Percentiles rank a stretch among this genome's conserved stretches.
Evolutionary conservation across 345 rosid genomes (phyloP).

Genomic region (Pistacia vera): DNA sequence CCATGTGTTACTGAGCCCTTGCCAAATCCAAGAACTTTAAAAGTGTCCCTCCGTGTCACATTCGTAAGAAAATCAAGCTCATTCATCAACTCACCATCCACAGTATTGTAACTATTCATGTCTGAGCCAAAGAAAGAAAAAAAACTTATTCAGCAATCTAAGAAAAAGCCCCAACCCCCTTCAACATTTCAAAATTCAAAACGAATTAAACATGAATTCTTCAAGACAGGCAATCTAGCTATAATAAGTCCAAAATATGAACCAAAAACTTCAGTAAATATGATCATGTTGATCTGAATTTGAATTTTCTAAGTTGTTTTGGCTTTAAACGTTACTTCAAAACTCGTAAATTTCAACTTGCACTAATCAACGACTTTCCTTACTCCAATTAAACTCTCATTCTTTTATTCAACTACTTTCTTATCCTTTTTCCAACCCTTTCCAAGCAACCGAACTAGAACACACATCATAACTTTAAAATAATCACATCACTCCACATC

Average conservation of each 20-base stretch:
- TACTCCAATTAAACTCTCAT: conserved; percentile 1
- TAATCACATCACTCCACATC: neutral
- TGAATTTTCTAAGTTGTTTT: neutral
- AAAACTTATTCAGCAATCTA: neutral
- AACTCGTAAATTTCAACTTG: neutral
- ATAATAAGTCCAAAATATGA: neutral
- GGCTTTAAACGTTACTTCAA: neutral
- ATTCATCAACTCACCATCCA: conserved; percentile 42
- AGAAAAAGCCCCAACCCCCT: neutral
- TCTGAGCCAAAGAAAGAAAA: conserved; percentile 37
- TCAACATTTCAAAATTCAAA: neutral
- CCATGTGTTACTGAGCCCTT: conserved; percentile 66
- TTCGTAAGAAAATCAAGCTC: conserved; percentile 78
- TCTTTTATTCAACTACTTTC: neutral
- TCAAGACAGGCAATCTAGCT: neutral
- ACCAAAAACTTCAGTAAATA: neutral
- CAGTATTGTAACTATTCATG: conserved; percentile 25
- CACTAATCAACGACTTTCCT: neutral
- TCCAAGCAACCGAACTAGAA: conserved; percentile 11
- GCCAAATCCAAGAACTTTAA: conserved; percentile 74
- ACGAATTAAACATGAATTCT: neutral
- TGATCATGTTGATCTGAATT: neutral
- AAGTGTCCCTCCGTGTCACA: conserved; percentile 64
- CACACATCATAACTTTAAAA: neutral
- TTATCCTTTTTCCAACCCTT: conserved; percentile 9